Percentiles rank a stretch among this genome's conserved stretches.
phyloP scores from a whole-genome alignment of 768 basidiomycete genomes.

The Tremella mesenterica region DNA sequence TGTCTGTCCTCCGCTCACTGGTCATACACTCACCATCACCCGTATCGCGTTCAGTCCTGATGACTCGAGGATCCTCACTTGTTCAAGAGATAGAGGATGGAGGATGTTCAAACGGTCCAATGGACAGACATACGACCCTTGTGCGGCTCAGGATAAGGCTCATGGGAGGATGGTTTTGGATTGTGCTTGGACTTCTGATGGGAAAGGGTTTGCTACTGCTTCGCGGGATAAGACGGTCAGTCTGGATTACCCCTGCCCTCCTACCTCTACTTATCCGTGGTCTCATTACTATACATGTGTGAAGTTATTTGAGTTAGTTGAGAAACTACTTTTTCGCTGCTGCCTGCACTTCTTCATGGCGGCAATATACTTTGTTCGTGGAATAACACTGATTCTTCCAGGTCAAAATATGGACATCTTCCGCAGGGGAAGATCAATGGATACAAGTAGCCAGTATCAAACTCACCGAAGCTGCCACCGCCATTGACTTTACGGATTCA shows the following conservation, averaged over 20 bases:
- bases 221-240: slow-evolving; percentile 88
- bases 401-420: slow-evolving; percentile 73
- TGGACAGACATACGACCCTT: slow-evolving; percentile 51
- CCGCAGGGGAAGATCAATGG: slow-evolving; percentile 51
- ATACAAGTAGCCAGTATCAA: slow-evolving; percentile 56
- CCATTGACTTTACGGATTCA: slow-evolving; percentile 57
- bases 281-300: neutral
- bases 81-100: slow-evolving; percentile 90
- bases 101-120: slow-evolving; percentile 56
- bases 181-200: slow-evolving; percentile 71
- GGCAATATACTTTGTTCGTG: neutral
- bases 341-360: neutral
- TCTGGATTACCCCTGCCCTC: no score
- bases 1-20: slow-evolving; percentile 63
- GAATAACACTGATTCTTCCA: slow-evolving; percentile 37
- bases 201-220: slow-evolving; percentile 77
- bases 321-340: no score
- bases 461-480: slow-evolving; percentile 68
- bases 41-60: slow-evolving; percentile 81
- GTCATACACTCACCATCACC: slow-evolving; percentile 84
- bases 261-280: no score
- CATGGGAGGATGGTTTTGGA: slow-evolving; percentile 96
- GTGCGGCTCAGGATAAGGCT: slow-evolving; percentile 62
- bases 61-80: slow-evolving; percentile 67
- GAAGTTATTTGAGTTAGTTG: no score